These are phyloP conservation scores for Saturnispora serradocipensis DNA, from an alignment of 805 yeast genomes.

Conservation along the genomic window DNA sequence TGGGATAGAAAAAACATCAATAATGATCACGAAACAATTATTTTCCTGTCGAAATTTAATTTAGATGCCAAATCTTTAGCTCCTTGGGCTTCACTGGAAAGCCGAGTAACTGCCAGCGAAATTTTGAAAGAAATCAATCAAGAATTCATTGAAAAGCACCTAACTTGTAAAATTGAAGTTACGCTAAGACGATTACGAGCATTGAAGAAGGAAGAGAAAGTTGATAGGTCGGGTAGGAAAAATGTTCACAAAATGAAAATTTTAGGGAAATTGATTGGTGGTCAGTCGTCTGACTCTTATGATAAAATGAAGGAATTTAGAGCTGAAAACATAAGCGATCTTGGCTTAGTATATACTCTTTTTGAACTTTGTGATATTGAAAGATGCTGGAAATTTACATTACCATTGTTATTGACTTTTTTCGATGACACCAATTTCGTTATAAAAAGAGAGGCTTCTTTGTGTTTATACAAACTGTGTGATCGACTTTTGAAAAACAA, in stretches of 20 bases:
- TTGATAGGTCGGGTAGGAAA: slow-evolving; percentile 6
- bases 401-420: slow-evolving; percentile 21
- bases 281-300: slow-evolving; percentile 9
- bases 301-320: slow-evolving; percentile 18
- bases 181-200: not conserved
- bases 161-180: not conserved
- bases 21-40: not conserved
- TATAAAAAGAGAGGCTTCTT: slow-evolving; percentile 20
- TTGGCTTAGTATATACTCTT: slow-evolving; percentile 7
- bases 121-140: not conserved
- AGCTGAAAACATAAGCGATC: slow-evolving; percentile 6
- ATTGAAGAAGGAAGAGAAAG: not conserved
- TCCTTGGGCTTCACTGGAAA: slow-evolving; percentile 3
- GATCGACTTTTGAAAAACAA: slow-evolving; percentile 1
- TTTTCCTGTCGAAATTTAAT: slow-evolving; percentile 2
- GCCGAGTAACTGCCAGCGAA: not conserved
- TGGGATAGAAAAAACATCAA: not conserved
- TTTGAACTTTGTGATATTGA: slow-evolving; percentile 11
- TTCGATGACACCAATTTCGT: slow-evolving; percentile 24
- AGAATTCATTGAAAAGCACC: not conserved
- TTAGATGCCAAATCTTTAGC: not conserved
- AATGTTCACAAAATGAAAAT: slow-evolving; percentile 4
- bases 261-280: slow-evolving; percentile 11
- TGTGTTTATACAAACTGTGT: slow-evolving; percentile 6
- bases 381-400: slow-evolving; percentile 19